These are phyloP conservation scores for Canariomyces notabilis DNA, from an alignment of 2,329 filamentous ascomycete species.

Conservation along the genomic window DNA sequence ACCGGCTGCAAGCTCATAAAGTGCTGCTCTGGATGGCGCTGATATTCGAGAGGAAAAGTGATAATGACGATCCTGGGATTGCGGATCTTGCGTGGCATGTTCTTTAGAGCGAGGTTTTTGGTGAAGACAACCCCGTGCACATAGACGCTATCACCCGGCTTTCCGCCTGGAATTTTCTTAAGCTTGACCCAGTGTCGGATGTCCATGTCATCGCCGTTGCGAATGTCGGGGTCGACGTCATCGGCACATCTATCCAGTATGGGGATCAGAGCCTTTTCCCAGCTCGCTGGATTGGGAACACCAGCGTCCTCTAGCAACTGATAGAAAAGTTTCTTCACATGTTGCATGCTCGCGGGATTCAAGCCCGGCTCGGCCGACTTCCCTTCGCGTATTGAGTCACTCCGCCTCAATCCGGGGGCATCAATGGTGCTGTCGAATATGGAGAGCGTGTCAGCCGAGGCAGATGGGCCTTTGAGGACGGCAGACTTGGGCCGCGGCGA, in stretches of 20 bases:
- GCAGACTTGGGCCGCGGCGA: conserved; percentile 64
- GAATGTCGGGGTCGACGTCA: conserved; percentile 89
- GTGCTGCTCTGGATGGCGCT: conserved; percentile 78
- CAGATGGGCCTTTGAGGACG: conserved; percentile 51
- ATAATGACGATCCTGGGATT: conserved; percentile 87
- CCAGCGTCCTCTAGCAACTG: conserved; percentile 76
- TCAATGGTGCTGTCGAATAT: conserved; percentile 39
- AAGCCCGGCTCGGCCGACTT: conserved; percentile 74
- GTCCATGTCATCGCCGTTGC: conserved; percentile 89
- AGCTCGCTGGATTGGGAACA: conserved; percentile 67
- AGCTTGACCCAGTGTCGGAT: conserved; percentile 96
- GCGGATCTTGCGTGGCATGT: conserved; percentile 80
- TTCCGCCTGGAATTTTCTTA: conserved; percentile 90
- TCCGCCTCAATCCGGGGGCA: conserved; percentile 58
- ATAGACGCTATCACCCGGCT: conserved; percentile 88
- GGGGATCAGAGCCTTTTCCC: conserved; percentile 86
- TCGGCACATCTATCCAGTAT: conserved; percentile 88
- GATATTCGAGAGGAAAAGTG: conserved; percentile 93
- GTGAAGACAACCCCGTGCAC: conserved; percentile 95
- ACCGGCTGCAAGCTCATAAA: conserved; percentile 98
- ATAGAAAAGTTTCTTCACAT: conserved; percentile 77
- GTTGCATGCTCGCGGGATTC: conserved; percentile 79
- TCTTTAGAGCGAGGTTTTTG: conserved; percentile 93
- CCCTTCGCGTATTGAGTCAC: conserved; percentile 73
- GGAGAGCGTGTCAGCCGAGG: conserved; percentile 48